These are phyloP conservation scores for Alternaria longipes DNA, from an alignment of 2,329 filamentous ascomycete species.

Conservation along the genomic window DNA sequence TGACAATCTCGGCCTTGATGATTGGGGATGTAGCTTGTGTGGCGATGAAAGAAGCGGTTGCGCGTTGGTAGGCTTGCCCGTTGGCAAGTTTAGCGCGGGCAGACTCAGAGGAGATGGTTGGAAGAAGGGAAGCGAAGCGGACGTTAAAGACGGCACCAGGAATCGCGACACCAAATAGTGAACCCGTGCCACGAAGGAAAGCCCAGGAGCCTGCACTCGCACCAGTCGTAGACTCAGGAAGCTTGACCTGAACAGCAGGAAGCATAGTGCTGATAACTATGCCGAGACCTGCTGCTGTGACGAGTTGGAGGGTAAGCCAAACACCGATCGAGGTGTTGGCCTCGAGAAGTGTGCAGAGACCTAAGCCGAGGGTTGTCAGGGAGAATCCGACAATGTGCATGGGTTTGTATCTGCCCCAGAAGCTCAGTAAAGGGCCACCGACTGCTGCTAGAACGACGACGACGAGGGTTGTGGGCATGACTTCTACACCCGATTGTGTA, in stretches of 20 bases:
- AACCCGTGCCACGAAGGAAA: conserved; percentile 42
- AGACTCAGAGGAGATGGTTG: conserved; percentile 15
- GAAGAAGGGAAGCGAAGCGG: conserved; percentile 26
- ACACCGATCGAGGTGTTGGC: conserved; percentile 14
- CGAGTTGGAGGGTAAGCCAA: conserved; percentile 38
- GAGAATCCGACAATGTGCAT: conserved; percentile 39
- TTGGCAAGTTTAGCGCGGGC: conserved; percentile 21
- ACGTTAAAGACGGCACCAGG: conserved; percentile 44
- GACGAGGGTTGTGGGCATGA: conserved; percentile 38
- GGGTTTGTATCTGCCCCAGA: conserved; percentile 39
- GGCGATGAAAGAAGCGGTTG: conserved; percentile 29
- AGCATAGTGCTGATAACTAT: conserved; percentile 40
- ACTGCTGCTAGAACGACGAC: conserved; percentile 34
- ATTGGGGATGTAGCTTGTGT: conserved; percentile 20
- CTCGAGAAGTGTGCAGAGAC: conserved; percentile 29
- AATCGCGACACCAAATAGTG: conserved; percentile 42
- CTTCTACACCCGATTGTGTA: conserved; percentile 35
- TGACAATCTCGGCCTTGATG: conserved; percentile 40
- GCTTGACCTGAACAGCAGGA: conserved; percentile 41
- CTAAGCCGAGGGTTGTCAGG: conserved; percentile 29
- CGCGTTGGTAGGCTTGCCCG: conserved; percentile 42
- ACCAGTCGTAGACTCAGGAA: conserved; percentile 34
- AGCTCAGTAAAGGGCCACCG: conserved; percentile 32
- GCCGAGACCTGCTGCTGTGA: conserved; percentile 36
- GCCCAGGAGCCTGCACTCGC: conserved; percentile 39